A percentile compares a stretch with the other conserved stretches of the same genome.
Evolutionary conservation across 208 protist genomes (phyloP).

Genomic region (Lotmaria passim): DNA sequence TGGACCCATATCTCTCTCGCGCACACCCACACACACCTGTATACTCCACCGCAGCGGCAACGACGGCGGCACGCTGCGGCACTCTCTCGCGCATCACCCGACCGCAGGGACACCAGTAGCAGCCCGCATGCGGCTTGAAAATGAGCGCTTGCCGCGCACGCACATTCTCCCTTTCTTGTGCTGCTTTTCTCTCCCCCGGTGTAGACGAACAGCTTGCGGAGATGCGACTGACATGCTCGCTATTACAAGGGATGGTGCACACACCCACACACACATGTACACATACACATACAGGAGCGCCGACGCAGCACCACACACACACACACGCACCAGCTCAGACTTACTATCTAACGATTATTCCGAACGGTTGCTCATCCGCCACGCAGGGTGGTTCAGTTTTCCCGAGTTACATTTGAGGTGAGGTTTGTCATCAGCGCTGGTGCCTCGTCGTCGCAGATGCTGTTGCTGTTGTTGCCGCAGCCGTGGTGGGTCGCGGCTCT

Average conservation of each 20-base stretch:
- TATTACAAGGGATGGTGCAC: slow-evolving; percentile 37
- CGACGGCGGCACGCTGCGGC: too few species aligned
- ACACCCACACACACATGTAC: not conserved
- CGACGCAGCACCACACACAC: too few species aligned
- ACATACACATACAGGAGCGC: too few species aligned
- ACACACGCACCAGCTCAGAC: slow-evolving; percentile 71
- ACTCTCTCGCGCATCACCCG: slow-evolving; percentile 23
- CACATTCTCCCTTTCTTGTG: not conserved
- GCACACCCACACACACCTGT: not conserved
- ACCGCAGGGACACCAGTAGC: slow-evolving; percentile 29
- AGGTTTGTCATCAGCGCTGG: slow-evolving; percentile 28
- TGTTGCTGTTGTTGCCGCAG: too few species aligned
- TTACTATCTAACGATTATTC: slow-evolving; percentile 78
- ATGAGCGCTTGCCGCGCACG: slow-evolving; percentile 26
- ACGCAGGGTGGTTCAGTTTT: slow-evolving; percentile 44
- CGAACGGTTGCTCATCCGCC: slow-evolving; percentile 61
- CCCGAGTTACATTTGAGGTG: slow-evolving; percentile 61
- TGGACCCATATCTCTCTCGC: slow-evolving; percentile 1
- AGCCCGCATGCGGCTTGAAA: slow-evolving; percentile 33
- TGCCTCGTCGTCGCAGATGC: too few species aligned
- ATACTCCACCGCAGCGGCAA: not conserved
- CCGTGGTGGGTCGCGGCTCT: not conserved
- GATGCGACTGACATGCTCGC: slow-evolving; percentile 35
- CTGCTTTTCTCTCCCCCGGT: slow-evolving; percentile 30
- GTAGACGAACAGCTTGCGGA: slow-evolving; percentile 55